These are phyloP conservation scores for Citrus hindsii DNA, from an alignment of 345 rosid genomes.

Conservation along the genomic window DNA sequence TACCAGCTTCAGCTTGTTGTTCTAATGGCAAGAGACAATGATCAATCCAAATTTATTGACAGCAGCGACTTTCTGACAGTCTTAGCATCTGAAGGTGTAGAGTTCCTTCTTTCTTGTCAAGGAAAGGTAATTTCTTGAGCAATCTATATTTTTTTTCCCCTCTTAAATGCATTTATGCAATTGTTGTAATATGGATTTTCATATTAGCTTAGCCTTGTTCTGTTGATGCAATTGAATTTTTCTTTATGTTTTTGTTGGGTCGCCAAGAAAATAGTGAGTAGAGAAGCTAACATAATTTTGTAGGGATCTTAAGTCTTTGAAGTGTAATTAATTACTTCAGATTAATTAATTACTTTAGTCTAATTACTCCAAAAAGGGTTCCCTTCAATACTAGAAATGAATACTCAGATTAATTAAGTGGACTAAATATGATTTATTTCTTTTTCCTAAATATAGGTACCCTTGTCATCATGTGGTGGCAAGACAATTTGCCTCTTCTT, in stretches of 20 bases:
- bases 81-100: slow-evolving; percentile 54
- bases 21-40: slow-evolving; percentile 36
- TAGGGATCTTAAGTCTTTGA: background rate
- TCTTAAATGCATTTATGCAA: background rate
- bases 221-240: background rate
- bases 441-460: slow-evolving; percentile 40
- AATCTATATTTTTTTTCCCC: background rate
- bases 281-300: background rate
- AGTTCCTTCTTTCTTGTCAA: slow-evolving; percentile 51
- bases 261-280: background rate
- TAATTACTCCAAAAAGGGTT: too few relatives aligned
- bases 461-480: slow-evolving; percentile 47
- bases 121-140: slow-evolving; percentile 34
- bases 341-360: too few relatives aligned
- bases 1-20: slow-evolving; percentile 12
- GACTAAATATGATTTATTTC: background rate
- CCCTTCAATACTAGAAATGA: background rate
- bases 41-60: slow-evolving; percentile 19
- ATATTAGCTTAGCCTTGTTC: background rate
- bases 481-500: slow-evolving; percentile 62
- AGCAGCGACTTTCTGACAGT: slow-evolving; percentile 29
- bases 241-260: background rate
- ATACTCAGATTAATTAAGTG: background rate
- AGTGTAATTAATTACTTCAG: background rate
- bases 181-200: background rate